Evolutionary conservation across 495 filamentous ascomycete species (phyloP), one percentile per base, ranked within the genome.

Genomic region (Hypomontagnella monticulosa): DNA sequence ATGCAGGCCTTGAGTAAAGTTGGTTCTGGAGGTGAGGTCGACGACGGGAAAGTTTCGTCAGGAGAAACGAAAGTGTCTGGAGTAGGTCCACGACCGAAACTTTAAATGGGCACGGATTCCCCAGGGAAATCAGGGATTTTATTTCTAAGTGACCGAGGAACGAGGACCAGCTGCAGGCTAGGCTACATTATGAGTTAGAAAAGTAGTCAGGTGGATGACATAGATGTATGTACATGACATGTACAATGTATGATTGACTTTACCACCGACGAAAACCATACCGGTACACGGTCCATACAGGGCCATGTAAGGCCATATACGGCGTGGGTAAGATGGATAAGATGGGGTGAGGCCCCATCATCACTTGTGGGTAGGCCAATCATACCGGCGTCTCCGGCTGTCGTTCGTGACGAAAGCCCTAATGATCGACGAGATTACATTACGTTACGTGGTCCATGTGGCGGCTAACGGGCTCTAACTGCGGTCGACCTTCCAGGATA

Each of bases 361-460:
- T 56, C 48, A 54, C 11, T 14, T 20, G 37, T 52, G 12, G 27
- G 20, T 43, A 55, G 42, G 12, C 65, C 54, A 69, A 69, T 63
- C 66, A 69, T 12, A 46, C 55, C 66, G 60, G 66, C 55, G 43
- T 50, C 27, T 36, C 60, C 66, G 59, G 47, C 43, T 47, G 30
- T 60, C 32, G n/a, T 57, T 46, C 49, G 54, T 60, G 65, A 63
- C 58, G 54, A 68, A 62, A 53, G 47, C 65, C 27, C 60, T 63
- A 57, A 36, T 47, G 66, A 69, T 69, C 66, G 66, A 50, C 66
- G 55, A 51, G 47, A 69, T 69, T 59, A 56, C 44, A 63, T 69
- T 69, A 63, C 59, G 44, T 69, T 63, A 60, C 60, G 54, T 54
- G 38, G 49, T 56, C 37, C 50, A 60, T 15, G 49, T 43, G 37